These are phyloP conservation scores for Hypoxylon perforatum DNA, from an alignment of 495 filamentous ascomycete genomes.

Conservation along the genomic window DNA sequence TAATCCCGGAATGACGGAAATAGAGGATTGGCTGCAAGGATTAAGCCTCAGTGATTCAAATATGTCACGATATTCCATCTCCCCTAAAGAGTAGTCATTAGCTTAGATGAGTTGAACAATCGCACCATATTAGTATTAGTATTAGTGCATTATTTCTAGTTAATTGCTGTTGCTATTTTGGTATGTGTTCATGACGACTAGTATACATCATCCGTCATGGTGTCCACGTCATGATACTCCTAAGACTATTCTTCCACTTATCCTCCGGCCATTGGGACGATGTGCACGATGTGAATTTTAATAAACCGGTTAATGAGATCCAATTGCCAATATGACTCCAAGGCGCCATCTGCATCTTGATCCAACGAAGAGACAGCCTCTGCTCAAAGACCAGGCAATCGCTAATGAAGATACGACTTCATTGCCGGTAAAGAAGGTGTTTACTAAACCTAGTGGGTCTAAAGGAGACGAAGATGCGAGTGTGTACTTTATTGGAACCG, in stretches of 20 bases:
- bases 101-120: too few species aligned
- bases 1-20: too few species aligned
- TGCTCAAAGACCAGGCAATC: slow-evolving; percentile 38
- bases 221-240: slow-evolving; percentile 35
- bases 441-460: slow-evolving; percentile 28
- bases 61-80: too few species aligned
- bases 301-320: neutral
- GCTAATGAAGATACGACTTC: slow-evolving; percentile 23
- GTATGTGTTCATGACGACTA: neutral
- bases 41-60: too few species aligned
- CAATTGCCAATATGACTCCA: slow-evolving; percentile 30
- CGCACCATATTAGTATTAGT: too few species aligned
- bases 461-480: slow-evolving; percentile 42
- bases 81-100: too few species aligned
- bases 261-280: neutral
- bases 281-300: neutral
- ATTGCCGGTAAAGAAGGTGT: slow-evolving; percentile 30
- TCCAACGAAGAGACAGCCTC: slow-evolving; percentile 37
- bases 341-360: slow-evolving; percentile 42
- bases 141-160: too few species aligned
- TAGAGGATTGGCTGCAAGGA: too few species aligned
- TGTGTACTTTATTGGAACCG: slow-evolving; percentile 71
- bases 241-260: slow-evolving; percentile 2
- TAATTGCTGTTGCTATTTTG: neutral
- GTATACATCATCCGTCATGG: slow-evolving; percentile 25